Percentiles rank a stretch among this genome's conserved stretches.
Evolutionary conservation across 1,139 yeast species (phyloP).

Genomic region (Spencermartinsiella ligniputridi): DNA sequence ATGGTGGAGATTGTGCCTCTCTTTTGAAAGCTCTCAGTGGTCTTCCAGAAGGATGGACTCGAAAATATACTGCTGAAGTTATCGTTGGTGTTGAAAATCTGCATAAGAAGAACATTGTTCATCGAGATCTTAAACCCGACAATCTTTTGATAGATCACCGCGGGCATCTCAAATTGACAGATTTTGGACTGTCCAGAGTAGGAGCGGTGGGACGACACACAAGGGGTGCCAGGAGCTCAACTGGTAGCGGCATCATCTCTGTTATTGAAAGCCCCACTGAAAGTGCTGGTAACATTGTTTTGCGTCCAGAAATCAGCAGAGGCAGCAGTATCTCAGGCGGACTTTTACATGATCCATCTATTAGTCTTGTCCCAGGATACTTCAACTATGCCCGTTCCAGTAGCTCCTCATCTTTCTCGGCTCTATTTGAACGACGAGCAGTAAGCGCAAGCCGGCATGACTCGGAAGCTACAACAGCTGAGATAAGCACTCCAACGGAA

Average conservation of each 20-base stretch:
- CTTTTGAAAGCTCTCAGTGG: constrained; percentile 76
- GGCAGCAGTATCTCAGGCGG: constrained; percentile 8
- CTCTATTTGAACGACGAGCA: constrained; percentile 13
- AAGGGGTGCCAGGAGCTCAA: constrained; percentile 1
- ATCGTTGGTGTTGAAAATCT: constrained; percentile 86
- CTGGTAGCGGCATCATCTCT: neutral
- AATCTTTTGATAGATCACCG: constrained; percentile 76
- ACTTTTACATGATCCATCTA: constrained; percentile 24
- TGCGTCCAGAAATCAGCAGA: neutral
- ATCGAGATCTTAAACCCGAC: constrained; percentile 94
- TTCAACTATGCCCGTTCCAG: constrained; percentile 19
- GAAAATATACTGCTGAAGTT: constrained; percentile 81
- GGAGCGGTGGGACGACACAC: constrained; percentile 83
- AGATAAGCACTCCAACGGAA: constrained; percentile 1
- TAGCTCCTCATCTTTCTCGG: constrained; percentile 11
- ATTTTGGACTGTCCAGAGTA: constrained; percentile 88
- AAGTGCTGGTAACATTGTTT: neutral
- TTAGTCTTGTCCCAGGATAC: constrained; percentile 31
- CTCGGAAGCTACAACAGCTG: constrained; percentile 1
- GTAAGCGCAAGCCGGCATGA: constrained; percentile 9
- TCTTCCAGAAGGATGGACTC: constrained; percentile 79
- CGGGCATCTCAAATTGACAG: constrained; percentile 91
- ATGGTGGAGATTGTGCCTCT: constrained; percentile 95
- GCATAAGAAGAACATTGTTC: constrained; percentile 84
- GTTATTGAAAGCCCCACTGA: constrained; percentile 3